Base-by-base conservation (phyloP, 176 grass and related monocot species). In the Lolium rigidum region DNA sequence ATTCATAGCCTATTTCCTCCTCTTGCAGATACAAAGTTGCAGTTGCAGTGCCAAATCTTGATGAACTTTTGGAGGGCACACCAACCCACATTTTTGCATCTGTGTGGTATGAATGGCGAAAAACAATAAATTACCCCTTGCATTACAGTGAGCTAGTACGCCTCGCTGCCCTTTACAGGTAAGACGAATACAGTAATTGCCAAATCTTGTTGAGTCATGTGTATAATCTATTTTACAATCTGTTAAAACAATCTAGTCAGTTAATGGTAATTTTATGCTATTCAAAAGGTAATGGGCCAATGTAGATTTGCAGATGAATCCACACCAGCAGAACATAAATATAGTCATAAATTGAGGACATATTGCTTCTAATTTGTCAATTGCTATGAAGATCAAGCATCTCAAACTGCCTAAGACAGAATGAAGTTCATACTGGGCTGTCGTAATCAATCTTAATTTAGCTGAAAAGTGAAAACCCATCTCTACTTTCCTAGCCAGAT, bases 71-170 rank as follows among this genome's bases (percentile, higher is more conserved):
- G 66, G 87, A 92, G 74, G 90, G 80, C 64, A 98, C 86, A 86
- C 84, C 90, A 70, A 88, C 93, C 62, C 83, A 91, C 49, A 70
- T 85, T 77, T 98, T 96, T 91, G 90, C 94, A 82, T 92, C 94
- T 37, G 80, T 92, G 35, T 96, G 94, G 97, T 92, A 91, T 78
- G 92, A 96, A 82, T 98, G 97, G 97, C 84, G 90, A 65, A 92
- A 98, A 76, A 96, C 94, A 77, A 88, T 86, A 83, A 24, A 96
- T 74, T 96, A 94, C 41, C 88, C 94, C 1, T 83, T 96, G 68
- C 94, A 98, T 81, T 98, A 96, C 86, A 96, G 97, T 85, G 97
- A 98, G 79, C 86, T 98, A 70, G 80, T 98, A 74, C 97, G 97
- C 74, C 94, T 98, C 67, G 97, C 97, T 81, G 92, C 90, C 84